These are phyloP conservation scores for Jacaranda mimosifolia DNA, from an alignment of 257 asterid species.

Conservation along the genomic window DNA sequence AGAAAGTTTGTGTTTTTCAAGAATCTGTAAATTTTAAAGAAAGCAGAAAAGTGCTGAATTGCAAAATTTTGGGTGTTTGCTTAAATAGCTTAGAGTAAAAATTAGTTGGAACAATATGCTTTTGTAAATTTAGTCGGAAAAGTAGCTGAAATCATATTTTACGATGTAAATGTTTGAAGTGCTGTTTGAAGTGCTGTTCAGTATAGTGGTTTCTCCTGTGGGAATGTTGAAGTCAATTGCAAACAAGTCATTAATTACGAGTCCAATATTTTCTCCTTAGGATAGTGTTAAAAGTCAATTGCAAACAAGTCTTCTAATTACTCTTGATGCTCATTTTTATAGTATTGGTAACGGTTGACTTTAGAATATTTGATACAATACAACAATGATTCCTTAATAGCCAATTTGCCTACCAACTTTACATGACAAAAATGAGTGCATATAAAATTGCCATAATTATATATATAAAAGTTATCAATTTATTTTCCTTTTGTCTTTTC, in stretches of 20 bases:
- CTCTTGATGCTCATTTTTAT: not conserved
- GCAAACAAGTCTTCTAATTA: not conserved
- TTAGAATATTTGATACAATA: not conserved
- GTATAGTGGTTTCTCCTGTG: too few relatives aligned
- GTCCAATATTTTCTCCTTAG: too few relatives aligned
- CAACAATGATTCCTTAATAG: not conserved
- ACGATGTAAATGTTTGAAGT: not conserved
- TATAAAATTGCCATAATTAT: not conserved
- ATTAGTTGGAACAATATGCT: not conserved
- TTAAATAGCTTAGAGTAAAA: not conserved
- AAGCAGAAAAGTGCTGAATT: constrained; percentile 1
- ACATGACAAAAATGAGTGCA: not conserved
- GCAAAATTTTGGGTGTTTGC: not conserved
- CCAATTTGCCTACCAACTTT: not conserved
- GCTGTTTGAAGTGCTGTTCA: not conserved
- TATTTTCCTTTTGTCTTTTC: not conserved
- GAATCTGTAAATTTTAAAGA: not conserved
- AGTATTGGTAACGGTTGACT: not conserved
- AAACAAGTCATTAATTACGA: too few relatives aligned
- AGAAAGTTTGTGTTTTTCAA: not conserved
- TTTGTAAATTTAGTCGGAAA: not conserved
- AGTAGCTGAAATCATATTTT: constrained; percentile 2
- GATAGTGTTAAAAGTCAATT: not conserved
- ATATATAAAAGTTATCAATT: not conserved
- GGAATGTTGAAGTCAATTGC: too few relatives aligned